Percentiles rank a stretch among this genome's conserved stretches.
Conservation (phyloP, 129 eudicot species). For the Dittrichia graveolens region DNA sequence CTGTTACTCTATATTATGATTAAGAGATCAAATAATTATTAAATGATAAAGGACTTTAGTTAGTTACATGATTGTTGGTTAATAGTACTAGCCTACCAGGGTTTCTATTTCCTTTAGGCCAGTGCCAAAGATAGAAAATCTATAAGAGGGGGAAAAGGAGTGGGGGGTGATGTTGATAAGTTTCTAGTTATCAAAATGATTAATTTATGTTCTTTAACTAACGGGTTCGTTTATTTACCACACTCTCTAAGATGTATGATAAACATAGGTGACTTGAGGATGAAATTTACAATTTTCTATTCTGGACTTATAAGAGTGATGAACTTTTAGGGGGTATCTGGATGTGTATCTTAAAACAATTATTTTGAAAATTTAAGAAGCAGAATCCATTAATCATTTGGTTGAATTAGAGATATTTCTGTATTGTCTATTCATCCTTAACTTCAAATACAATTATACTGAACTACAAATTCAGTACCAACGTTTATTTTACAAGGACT, state of each 20-base stretch:
- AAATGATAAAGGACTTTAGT: slow-evolving; percentile 8
- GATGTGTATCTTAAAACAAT: not conserved
- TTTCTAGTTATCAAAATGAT: not conserved
- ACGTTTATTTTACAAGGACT: not conserved
- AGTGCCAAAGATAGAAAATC: not conserved
- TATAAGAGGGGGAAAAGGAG: not conserved
- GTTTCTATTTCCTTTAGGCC: not conserved
- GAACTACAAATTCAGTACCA: not conserved
- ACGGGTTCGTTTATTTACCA: not conserved
- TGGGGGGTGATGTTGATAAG: not conserved
- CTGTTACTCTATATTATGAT: not conserved
- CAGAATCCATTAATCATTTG: not conserved
- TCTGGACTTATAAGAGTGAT: not conserved
- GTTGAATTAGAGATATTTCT: no score
- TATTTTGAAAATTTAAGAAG: not conserved
- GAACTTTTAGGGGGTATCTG: not conserved
- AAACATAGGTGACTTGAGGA: not conserved
- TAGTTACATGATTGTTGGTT: slow-evolving; percentile 19
- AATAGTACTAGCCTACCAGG: not conserved
- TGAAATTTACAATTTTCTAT: not conserved
- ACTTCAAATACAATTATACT: not conserved
- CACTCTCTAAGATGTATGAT: not conserved
- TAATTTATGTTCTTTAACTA: not conserved
- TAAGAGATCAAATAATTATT: not conserved
- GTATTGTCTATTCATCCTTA: not conserved